These are phyloP conservation scores for Ostreobium quekettii DNA, from an alignment of 139 green algal genomes.

Conservation along the genomic window DNA sequence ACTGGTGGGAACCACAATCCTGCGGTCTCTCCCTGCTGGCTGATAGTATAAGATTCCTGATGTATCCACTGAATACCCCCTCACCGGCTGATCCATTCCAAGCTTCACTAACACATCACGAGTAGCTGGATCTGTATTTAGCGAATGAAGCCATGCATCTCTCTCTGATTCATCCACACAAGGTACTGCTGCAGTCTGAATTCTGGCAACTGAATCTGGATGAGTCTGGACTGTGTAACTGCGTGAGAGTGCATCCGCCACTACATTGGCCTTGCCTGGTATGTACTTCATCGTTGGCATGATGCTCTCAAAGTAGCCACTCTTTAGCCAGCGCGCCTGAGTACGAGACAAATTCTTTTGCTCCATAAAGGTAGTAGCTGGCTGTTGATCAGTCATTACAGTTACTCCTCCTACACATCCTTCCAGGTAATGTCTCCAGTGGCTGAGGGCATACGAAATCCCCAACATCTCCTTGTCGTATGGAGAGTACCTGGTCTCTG, in stretches of 20 bases:
- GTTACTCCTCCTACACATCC: constrained; percentile 3
- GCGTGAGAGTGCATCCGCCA: constrained; percentile 2
- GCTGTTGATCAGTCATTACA: constrained; percentile 8
- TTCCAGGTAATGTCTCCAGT: constrained; percentile 12
- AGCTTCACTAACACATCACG: neutral
- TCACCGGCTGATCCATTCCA: neutral
- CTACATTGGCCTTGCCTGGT: neutral
- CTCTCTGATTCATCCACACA: neutral
- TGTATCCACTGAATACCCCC: neutral
- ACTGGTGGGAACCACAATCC: neutral
- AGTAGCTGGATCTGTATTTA: neutral
- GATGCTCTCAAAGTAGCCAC: constrained; percentile 6
- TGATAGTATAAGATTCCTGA: neutral
- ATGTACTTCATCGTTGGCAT: constrained; percentile 2
- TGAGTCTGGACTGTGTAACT: neutral
- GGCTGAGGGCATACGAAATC: neutral
- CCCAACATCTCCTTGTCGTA: constrained; percentile 8
- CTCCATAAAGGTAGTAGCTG: neutral
- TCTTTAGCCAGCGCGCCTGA: neutral
- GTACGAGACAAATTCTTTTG: neutral
- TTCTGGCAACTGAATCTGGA: neutral
- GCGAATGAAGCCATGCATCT: neutral
- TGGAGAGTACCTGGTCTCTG: neutral
- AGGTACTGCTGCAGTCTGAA: neutral
- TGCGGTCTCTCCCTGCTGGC: neutral